These are phyloP conservation scores for Phytophthora cactorum DNA, from an alignment of 352 stramenopile genomes.

Conservation along the genomic window DNA sequence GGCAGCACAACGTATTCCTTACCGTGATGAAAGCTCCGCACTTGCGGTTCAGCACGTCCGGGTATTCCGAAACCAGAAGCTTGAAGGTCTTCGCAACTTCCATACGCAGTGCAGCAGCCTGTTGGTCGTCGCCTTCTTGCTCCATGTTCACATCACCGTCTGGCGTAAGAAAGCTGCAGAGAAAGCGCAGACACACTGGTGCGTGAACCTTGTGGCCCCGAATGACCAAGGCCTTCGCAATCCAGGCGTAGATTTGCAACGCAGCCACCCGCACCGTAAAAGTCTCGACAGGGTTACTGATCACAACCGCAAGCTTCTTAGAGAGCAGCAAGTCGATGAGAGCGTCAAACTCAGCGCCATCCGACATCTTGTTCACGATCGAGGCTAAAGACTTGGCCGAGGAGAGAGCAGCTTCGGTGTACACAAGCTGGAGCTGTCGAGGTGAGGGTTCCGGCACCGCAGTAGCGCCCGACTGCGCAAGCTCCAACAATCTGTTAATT, in stretches of 20 bases:
- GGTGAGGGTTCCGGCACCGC: constrained; percentile 15
- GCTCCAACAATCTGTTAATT: constrained; percentile 80
- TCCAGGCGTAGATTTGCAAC: constrained; percentile 87
- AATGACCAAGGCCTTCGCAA: constrained; percentile 84
- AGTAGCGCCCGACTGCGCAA: constrained; percentile 58
- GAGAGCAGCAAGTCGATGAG: constrained; percentile 75
- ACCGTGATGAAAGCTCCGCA: constrained; percentile 84
- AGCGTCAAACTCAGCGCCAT: constrained; percentile 80
- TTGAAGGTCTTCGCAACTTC: constrained; percentile 85
- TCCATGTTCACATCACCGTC: constrained; percentile 37
- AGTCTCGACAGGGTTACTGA: constrained; percentile 47
- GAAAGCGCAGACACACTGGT: constrained; percentile 70
- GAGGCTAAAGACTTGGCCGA: constrained; percentile 80
- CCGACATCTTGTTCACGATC: constrained; percentile 89
- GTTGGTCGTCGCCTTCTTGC: constrained; percentile 24
- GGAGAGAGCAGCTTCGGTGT: constrained; percentile 60
- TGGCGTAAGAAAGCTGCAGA: constrained; percentile 72
- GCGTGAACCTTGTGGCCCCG: constrained; percentile 74
- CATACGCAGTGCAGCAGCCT: constrained; percentile 54
- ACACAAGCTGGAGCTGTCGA: constrained; percentile 47
- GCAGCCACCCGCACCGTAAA: constrained; percentile 59
- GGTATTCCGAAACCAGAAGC: constrained; percentile 77
- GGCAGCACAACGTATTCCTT: constrained; percentile 15
- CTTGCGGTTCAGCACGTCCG: constrained; percentile 86
- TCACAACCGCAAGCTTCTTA: constrained; percentile 65